A percentile compares a stretch with the other conserved stretches of the same genome.
phyloP scores from a whole-genome alignment of 495 filamentous ascomycete species.

The Aspergillus saccharolyticus region DNA sequence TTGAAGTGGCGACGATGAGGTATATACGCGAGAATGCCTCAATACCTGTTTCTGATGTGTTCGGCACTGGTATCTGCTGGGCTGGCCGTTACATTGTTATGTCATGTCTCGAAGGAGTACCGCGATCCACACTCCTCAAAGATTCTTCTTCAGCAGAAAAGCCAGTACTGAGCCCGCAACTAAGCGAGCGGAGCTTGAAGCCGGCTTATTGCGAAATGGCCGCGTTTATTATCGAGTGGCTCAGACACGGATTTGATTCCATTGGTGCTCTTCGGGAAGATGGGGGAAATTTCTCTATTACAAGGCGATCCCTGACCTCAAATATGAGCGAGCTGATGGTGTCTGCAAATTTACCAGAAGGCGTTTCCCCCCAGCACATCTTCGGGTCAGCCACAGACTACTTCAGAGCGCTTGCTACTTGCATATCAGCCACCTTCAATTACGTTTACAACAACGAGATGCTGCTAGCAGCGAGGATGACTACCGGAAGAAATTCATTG shows the following conservation, averaged over 20 bases:
- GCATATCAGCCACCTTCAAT: background rate
- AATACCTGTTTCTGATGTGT: slow-evolving; percentile 2
- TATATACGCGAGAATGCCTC: slow-evolving; percentile 6
- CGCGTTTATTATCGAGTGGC: background rate
- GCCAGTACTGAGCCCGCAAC: background rate
- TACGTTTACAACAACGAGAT: background rate
- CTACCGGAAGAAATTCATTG: background rate
- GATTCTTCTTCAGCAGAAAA: slow-evolving; percentile 4
- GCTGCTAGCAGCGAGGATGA: background rate
- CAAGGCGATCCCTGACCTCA: slow-evolving; percentile 11
- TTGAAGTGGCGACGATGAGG: slow-evolving; percentile 12
- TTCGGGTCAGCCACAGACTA: background rate
- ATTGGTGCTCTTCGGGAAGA: background rate
- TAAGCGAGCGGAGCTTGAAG: slow-evolving; percentile 7
- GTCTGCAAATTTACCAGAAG: background rate
- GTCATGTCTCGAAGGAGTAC: slow-evolving; percentile 1
- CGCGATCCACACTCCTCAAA: background rate
- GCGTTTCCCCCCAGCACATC: background rate
- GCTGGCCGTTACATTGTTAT: slow-evolving; percentile 5
- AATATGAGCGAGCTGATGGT: slow-evolving; percentile 23
- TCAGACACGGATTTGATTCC: background rate
- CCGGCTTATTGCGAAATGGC: slow-evolving; percentile 5
- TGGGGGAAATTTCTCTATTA: background rate
- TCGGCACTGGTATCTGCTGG: slow-evolving; percentile 7
- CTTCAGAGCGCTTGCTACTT: background rate